Base-by-base conservation (phyloP, 2,329 filamentous ascomycete genomes). In the Diatrype stigma region DNA sequence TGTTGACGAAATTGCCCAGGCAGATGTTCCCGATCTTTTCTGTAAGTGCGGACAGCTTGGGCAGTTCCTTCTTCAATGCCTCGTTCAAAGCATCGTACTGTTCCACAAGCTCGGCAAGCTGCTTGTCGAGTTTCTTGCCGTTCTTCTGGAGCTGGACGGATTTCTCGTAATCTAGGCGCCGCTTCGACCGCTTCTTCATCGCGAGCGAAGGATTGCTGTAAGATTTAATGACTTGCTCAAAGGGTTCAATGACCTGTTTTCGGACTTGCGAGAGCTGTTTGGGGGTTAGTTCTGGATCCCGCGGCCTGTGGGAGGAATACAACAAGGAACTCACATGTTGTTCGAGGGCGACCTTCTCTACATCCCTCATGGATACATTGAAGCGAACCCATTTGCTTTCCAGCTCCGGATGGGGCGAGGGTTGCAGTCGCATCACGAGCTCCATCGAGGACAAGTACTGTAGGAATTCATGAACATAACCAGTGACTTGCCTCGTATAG, bases 331-430 rank as follows among this genome's bases (percentile, higher is more conserved):
- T 80, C 73, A 92, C 86, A 76, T 96, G 92, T 59, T 93, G 88
- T 53, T 91, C 87, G 21, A 97, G 76, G 4, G 89, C 88, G 56
- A 91, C 82, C 53, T 86, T 87, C 62, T 92, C 86, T 57, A 97
- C 84, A 62, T 96, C 92, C 57, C 89, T 83, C 71, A 96, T 89
- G 32, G 87, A 88, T 63, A 91, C 84, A 58, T 91, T 93, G 70
- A 96, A 94, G 55, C 87, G 89, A 46, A 91, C 88, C 90, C 93
- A 97, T 67, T 95, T 96, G 75, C 88, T 92, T 70, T 96, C 92
- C 38, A 95, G 75, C 67, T 97, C 92, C 0, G 90, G 85, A 66
- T 90, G 85, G 52, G 80, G 84, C 46, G 87, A 88, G 12, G 86
- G 85, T 58, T 84, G 81, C 32, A 84, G 70, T 37, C 83, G 85